Conservation (phyloP, 176 grass and related monocot species). For the Chrysopogon serrulatus region DNA sequence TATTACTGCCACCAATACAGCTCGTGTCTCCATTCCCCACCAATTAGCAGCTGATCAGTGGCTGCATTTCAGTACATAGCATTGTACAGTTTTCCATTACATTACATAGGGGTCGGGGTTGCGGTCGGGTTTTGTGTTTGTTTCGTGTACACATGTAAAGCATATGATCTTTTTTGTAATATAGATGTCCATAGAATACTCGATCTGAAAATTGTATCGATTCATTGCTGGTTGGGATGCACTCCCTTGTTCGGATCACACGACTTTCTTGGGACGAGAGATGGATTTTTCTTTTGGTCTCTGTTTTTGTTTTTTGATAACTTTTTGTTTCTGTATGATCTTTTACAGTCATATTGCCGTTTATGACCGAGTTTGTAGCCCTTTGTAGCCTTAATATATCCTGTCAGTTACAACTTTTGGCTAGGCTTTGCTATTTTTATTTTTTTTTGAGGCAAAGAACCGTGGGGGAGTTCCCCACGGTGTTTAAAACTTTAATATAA, state of each 20-base stretch:
- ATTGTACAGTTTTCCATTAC: slow-evolving; percentile 61
- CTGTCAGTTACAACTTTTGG: background rate
- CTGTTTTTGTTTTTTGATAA: background rate
- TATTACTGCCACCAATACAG: background rate
- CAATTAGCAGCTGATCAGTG: background rate
- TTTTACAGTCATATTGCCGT: background rate
- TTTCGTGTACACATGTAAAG: slow-evolving; percentile 56
- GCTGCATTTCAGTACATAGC: slow-evolving; percentile 49
- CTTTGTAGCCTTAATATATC: too few relatives aligned
- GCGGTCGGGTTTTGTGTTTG: slow-evolving; percentile 7
- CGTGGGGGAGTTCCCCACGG: too few relatives aligned
- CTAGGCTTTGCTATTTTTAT: too few relatives aligned
- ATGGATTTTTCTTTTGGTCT: background rate
- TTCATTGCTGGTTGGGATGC: slow-evolving; percentile 11
- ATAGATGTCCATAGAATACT: slow-evolving; percentile 38
- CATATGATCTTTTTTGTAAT: slow-evolving; percentile 29
- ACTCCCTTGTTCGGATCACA: background rate
- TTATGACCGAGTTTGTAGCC: too few relatives aligned
- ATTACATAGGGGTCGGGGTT: background rate
- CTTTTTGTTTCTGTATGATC: background rate
- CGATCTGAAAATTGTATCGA: slow-evolving; percentile 11
- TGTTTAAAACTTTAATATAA: too few relatives aligned
- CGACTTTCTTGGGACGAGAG: background rate
- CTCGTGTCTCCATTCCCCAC: background rate
- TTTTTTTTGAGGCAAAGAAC: too few relatives aligned